These are phyloP conservation scores for Melanopsichium pennsylvanicum DNA, from an alignment of 1,284 basidiomycete genomes.

Conservation along the genomic window DNA sequence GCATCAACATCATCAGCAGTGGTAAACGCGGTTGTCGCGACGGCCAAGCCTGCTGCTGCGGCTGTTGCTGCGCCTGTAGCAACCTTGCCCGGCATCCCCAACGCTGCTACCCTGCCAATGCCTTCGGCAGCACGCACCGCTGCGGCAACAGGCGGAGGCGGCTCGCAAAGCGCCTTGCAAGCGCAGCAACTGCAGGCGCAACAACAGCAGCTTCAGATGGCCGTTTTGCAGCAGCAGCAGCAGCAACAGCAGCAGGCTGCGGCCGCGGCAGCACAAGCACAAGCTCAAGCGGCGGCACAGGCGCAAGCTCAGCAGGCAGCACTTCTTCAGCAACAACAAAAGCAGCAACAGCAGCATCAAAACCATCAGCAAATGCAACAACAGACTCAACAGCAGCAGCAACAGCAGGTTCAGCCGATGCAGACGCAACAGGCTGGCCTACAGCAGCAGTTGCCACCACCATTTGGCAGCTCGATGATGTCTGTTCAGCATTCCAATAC, in stretches of 20 bases:
- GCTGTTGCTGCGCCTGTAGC: constrained; percentile 21
- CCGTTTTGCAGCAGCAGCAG: constrained; percentile 42
- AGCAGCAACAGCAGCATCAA: constrained; percentile 34
- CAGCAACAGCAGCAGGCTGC: constrained; percentile 39
- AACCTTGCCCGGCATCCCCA: constrained; percentile 26
- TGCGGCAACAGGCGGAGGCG: constrained; percentile 27
- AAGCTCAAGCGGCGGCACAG: constrained; percentile 36
- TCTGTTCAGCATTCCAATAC: constrained; percentile 32
- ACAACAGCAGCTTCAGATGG: constrained; percentile 42
- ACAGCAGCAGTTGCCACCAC: constrained; percentile 36
- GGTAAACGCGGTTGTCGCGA: constrained; percentile 14
- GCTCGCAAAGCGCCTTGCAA: constrained; percentile 34
- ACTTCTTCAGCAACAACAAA: constrained; percentile 48
- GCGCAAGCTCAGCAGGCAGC: constrained; percentile 46
- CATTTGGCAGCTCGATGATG: constrained; percentile 40
- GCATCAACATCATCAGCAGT: constrained; percentile 16
- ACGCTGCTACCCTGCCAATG: constrained; percentile 19
- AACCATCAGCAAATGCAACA: constrained; percentile 33
- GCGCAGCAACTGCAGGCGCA: constrained; percentile 36
- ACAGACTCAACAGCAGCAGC: constrained; percentile 42
- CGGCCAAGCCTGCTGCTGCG: constrained; percentile 14
- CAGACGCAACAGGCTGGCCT: constrained; percentile 11
- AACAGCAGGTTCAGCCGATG: constrained; percentile 13
- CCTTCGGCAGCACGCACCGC: constrained; percentile 39
- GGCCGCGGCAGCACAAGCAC: constrained; percentile 19